Conservation (phyloP, 2,329 filamentous ascomycete species). For the Botrytis porri region DNA sequence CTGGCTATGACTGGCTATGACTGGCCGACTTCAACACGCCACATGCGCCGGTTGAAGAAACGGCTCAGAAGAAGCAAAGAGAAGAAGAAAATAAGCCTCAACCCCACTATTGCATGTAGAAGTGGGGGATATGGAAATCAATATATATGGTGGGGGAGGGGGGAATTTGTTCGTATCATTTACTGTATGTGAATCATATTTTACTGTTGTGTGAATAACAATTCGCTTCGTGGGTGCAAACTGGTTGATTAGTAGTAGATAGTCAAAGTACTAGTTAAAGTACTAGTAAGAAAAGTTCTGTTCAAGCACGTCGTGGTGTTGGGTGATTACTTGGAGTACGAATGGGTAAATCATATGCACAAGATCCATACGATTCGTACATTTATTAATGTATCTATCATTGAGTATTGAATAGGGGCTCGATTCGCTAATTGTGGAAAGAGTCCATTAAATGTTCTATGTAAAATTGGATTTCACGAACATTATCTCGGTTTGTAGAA, state of each 20-base stretch:
- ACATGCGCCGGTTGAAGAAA: slow-evolving; percentile 2
- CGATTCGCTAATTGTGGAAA: background rate
- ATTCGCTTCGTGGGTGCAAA: background rate
- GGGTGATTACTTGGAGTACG: too few relatives aligned
- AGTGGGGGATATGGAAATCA: background rate
- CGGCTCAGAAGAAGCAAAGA: background rate
- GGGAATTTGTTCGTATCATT: background rate
- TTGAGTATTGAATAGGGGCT: background rate
- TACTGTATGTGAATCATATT: background rate
- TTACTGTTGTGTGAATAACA: background rate
- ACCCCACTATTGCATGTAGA: background rate
- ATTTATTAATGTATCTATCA: background rate
- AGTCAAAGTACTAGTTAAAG: background rate
- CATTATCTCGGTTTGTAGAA: background rate
- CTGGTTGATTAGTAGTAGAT: too few relatives aligned
- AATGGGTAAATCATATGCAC: background rate
- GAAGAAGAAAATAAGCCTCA: background rate
- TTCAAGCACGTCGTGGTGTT: background rate
- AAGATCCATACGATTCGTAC: background rate
- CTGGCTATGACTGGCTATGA: background rate
- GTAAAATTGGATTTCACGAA: too few relatives aligned
- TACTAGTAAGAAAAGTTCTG: background rate
- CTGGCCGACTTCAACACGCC: background rate
- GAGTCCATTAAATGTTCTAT: background rate
- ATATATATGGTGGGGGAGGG: background rate